Evolutionary conservation across 2,329 filamentous ascomycete genomes (phyloP), one percentile per base, ranked within the genome.

Genomic region (Catunica adiposa): DNA sequence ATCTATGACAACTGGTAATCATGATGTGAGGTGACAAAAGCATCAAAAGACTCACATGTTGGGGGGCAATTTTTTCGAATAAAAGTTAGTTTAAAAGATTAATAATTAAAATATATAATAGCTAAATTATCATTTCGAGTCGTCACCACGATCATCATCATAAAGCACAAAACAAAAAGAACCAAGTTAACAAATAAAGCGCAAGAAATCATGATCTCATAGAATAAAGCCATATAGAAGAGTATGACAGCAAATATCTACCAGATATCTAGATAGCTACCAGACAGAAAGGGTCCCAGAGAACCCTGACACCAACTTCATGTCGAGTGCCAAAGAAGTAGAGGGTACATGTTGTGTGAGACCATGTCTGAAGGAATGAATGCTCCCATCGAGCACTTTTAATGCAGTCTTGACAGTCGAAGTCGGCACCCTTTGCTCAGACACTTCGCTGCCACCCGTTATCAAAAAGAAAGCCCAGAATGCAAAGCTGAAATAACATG

Each of bases 231-330:
- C 38, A 48, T 26, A 60, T 59, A 59, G 56, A 59, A 60, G n/a
- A n/a, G 56, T 54, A 63, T 60, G 57, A 60, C 60, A 62, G 42
- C 55, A 60, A 58, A 58, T 57, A 53, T 29, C 34, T 29, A 44
- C 55, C 26, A 51, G 31, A 31, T 48, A 48, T 15, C 22, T 20
- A 22, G 22, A 34, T 34, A 34, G 29, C 11, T 34, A 34, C 11
- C 5, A 34, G 11, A 34, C n/a, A 34, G 29, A 34, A 34, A 34
- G 11, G 22, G 22, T 25, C 44, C 17, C 20, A 8, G 26, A 48
- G 20, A 25, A 20, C 23, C 9, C 38, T 15, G n/a, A 20, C 38
- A 42, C 38, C 38, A 42, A 42, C 29, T 34, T 34, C 29, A 34
- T 34, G 11, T 34, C 29, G 29, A 34, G 29, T 34, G 29, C 11